Evolutionary conservation across 805 yeast species (phyloP).

Genomic region (Candida incommunis): DNA sequence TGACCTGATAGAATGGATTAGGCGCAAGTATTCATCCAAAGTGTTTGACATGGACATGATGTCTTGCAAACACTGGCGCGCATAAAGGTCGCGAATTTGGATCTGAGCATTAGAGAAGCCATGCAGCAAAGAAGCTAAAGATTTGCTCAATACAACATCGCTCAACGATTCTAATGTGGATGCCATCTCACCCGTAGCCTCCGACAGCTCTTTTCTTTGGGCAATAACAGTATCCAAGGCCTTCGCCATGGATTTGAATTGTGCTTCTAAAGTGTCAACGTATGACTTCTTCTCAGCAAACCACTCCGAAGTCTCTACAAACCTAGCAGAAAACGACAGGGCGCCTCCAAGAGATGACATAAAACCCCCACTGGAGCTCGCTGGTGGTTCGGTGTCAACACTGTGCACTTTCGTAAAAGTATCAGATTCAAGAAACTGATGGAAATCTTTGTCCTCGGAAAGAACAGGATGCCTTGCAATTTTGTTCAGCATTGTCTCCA

Average conservation of each 20-base stretch:
- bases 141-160: slow-evolving; percentile 58
- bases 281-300: slow-evolving; percentile 56
- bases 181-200: slow-evolving; percentile 56
- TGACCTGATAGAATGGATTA: slow-evolving; percentile 58
- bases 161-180: slow-evolving; percentile 44
- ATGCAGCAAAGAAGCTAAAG: slow-evolving; percentile 45
- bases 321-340: slow-evolving; percentile 52
- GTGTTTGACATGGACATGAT: slow-evolving; percentile 76
- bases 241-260: slow-evolving; percentile 51
- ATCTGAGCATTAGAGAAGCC: slow-evolving; percentile 62
- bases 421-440: slow-evolving; percentile 62
- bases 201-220: slow-evolving; percentile 62
- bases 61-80: slow-evolving; percentile 71
- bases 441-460: slow-evolving; percentile 60
- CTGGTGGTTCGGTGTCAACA: slow-evolving; percentile 6
- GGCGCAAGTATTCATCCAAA: slow-evolving; percentile 72
- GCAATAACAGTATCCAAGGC: slow-evolving; percentile 60
- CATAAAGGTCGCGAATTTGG: slow-evolving; percentile 58
- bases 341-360: slow-evolving; percentile 54
- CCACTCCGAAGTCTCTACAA: slow-evolving; percentile 66
- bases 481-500: slow-evolving; percentile 74
- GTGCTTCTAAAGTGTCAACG: slow-evolving; percentile 58
- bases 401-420: slow-evolving; percentile 49
- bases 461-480: slow-evolving; percentile 44
- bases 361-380: slow-evolving; percentile 36